Conservation (phyloP, 495 filamentous ascomycete species). For the Podospora anserina region DNA sequence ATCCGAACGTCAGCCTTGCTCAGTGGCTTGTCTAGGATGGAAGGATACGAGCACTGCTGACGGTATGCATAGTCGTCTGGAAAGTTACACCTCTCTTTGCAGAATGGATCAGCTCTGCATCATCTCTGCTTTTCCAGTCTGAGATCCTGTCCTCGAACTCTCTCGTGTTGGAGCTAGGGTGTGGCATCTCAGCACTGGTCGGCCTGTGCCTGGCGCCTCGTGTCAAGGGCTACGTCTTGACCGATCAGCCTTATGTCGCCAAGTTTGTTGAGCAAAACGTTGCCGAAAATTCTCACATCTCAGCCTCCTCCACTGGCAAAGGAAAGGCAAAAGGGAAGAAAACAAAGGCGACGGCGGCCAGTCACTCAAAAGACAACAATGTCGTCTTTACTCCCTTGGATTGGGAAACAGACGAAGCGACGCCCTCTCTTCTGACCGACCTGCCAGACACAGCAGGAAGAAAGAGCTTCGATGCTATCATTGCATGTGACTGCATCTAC, state of each 20-base stretch:
- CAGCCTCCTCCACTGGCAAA: neutral
- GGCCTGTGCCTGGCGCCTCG: slow-evolving; percentile 60
- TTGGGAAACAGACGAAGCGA: slow-evolving; percentile 62
- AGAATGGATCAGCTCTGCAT: slow-evolving; percentile 64
- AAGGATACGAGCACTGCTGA: neutral
- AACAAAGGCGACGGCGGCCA: neutral
- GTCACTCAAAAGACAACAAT: neutral
- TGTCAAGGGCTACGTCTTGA: slow-evolving; percentile 68
- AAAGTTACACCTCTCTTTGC: slow-evolving; percentile 86
- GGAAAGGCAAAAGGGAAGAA: neutral
- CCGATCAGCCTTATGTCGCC: slow-evolving; percentile 83
- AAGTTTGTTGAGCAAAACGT: slow-evolving; percentile 74
- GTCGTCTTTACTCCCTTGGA: slow-evolving; percentile 58
- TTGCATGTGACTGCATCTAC: slow-evolving; percentile 89
- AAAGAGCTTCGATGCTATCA: slow-evolving; percentile 56
- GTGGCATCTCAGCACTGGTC: slow-evolving; percentile 76
- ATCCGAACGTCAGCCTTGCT: neutral
- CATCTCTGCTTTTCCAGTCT: slow-evolving; percentile 50
- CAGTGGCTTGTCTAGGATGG: neutral
- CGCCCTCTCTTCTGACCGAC: slow-evolving; percentile 35
- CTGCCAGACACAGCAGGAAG: slow-evolving; percentile 22
- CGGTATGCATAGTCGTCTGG: slow-evolving; percentile 67
- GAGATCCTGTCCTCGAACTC: slow-evolving; percentile 54
- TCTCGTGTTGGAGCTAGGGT: slow-evolving; percentile 76
- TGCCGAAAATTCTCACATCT: slow-evolving; percentile 51